Conservation (phyloP, 1,139 yeast genomes). For the Blastobotrys persicus region DNA sequence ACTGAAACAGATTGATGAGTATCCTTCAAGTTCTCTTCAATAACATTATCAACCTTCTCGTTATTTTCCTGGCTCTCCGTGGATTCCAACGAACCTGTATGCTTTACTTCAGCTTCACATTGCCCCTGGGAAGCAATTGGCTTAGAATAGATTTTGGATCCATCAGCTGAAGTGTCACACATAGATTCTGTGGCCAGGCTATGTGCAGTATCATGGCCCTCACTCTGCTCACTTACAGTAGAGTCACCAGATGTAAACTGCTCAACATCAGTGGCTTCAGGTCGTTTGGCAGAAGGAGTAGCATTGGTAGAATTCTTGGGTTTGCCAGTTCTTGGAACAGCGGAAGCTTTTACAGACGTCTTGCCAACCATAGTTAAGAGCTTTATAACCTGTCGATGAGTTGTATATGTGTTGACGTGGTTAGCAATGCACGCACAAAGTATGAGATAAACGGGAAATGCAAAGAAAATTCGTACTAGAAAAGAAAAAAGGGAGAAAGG, state of each 20-base stretch:
- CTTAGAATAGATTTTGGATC: background rate
- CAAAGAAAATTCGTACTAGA: background rate
- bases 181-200: conserved; percentile 1
- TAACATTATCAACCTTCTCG: no score
- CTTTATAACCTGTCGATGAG: no score
- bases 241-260: background rate
- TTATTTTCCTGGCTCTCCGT: background rate
- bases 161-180: conserved; percentile 5
- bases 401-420: background rate
- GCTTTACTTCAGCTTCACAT: background rate
- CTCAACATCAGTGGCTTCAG: background rate
- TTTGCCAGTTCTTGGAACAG: background rate
- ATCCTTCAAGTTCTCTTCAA: no score
- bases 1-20: no score
- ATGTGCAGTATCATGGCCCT: conserved; percentile 1
- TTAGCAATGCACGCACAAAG: background rate
- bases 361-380: background rate
- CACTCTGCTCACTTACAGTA: conserved; percentile 2
- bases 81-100: background rate
- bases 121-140: background rate
- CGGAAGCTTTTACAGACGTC: background rate
- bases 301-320: background rate
- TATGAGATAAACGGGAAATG: background rate
- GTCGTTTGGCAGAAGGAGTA: background rate
- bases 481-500: background rate